Conservation (phyloP, 495 filamentous ascomycete genomes). For the Annulohypoxylon stygium region DNA sequence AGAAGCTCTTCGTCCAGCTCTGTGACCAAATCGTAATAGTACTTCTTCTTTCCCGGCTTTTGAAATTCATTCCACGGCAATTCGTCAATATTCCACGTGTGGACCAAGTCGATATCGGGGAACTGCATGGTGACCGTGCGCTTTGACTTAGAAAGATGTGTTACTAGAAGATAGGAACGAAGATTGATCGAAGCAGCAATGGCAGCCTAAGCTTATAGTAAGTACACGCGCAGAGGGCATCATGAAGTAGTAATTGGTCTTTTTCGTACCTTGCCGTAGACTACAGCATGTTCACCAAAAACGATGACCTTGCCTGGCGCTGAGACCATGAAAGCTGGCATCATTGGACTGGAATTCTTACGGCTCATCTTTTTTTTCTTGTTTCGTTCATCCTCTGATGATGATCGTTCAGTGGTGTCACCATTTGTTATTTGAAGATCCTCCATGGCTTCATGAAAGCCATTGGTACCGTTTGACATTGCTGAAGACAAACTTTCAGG, state of each 20-base stretch:
- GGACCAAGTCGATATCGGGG: conserved; percentile 84
- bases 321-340: conserved; percentile 96
- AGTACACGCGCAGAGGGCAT: conserved; percentile 18
- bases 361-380: conserved; percentile 55
- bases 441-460: conserved; percentile 43
- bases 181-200: conserved; percentile 95
- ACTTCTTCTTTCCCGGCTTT: conserved; percentile 85
- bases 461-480: conserved; percentile 55
- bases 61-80: conserved; percentile 88
- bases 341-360: conserved; percentile 70
- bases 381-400: conserved; percentile 38
- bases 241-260: neutral
- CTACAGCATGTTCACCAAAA: conserved; percentile 95
- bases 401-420: conserved; percentile 38
- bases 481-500: conserved; percentile 38
- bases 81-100: conserved; percentile 92
- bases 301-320: conserved; percentile 98
- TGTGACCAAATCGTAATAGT: conserved; percentile 89
- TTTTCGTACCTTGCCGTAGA: conserved; percentile 83
- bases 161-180: conserved; percentile 94
- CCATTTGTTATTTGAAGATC: conserved; percentile 40
- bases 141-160: conserved; percentile 86
- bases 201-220: conserved; percentile 70
- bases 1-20: conserved; percentile 85
- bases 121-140: conserved; percentile 88